These are phyloP conservation scores for Xylaria palmicola DNA, from an alignment of 495 filamentous ascomycete species.

Conservation along the genomic window DNA sequence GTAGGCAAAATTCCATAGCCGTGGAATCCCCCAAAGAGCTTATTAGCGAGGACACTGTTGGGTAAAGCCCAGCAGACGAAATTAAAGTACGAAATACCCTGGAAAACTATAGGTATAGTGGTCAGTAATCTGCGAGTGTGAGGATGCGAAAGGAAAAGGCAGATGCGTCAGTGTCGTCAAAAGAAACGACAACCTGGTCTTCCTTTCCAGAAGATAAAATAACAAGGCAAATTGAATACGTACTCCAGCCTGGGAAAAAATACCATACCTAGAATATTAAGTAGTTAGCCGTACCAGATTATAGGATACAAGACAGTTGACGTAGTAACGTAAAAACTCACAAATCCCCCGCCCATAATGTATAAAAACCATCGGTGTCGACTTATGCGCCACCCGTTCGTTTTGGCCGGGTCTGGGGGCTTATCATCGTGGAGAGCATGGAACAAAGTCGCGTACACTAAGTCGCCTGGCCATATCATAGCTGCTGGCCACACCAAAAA, in stretches of 20 bases:
- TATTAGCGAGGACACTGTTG: conserved; percentile 64
- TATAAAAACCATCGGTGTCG: conserved; percentile 66
- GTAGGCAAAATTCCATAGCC: conserved; percentile 60
- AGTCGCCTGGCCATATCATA: conserved; percentile 71
- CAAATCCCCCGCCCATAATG: conserved; percentile 51
- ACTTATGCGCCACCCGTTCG: conserved; percentile 64
- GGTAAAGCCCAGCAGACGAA: conserved; percentile 63
- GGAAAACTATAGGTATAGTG: conserved; percentile 37
- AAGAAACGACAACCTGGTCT: background rate
- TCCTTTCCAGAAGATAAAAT: background rate
- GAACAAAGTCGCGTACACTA: conserved; percentile 66
- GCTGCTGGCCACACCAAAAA: conserved; percentile 62
- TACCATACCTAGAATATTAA: conserved; percentile 42
- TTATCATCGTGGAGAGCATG: conserved; percentile 66
- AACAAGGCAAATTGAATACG: background rate
- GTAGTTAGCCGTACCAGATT: conserved; percentile 32
- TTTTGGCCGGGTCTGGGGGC: conserved; percentile 53
- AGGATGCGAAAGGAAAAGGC: background rate
- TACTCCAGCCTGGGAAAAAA: conserved; percentile 57
- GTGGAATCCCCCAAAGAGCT: conserved; percentile 63
- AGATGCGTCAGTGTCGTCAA: background rate
- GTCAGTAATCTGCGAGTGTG: background rate
- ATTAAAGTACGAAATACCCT: conserved; percentile 58
- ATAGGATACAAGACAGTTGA: conserved; percentile 24
- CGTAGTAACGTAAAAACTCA: conserved; percentile 37